Conservation (phyloP, 805 yeast genomes). For the Candida montana region DNA sequence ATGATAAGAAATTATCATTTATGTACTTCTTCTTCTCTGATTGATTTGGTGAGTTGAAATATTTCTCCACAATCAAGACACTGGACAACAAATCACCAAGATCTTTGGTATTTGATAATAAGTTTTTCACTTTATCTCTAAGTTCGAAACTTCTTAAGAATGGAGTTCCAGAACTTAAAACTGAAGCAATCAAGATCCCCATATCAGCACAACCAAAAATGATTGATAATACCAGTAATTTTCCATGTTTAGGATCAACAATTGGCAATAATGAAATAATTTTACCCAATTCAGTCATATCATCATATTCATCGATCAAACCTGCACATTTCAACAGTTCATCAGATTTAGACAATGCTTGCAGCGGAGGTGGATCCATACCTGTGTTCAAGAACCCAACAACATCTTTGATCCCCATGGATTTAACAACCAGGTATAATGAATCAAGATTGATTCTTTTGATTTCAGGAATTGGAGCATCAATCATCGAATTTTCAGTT, state of each 20-base stretch:
- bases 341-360: conserved; percentile 35
- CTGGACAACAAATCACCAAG: conserved; percentile 76
- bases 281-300: conserved; percentile 70
- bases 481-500: conserved; percentile 54
- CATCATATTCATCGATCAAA: conserved; percentile 46
- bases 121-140: conserved; percentile 55
- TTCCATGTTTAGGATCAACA: conserved; percentile 78
- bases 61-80: conserved; percentile 53
- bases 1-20: conserved; percentile 55
- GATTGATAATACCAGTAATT: conserved; percentile 71
- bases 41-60: conserved; percentile 28
- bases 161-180: conserved; percentile 69
- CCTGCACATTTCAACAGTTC: conserved; percentile 62
- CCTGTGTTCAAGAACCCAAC: conserved; percentile 65
- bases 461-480: conserved; percentile 85
- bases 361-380: conserved; percentile 68
- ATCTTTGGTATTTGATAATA: conserved; percentile 35
- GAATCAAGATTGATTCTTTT: conserved; percentile 79
- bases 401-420: conserved; percentile 81
- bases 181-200: conserved; percentile 76
- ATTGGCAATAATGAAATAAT: conserved; percentile 80
- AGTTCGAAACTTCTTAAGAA: conserved; percentile 58
- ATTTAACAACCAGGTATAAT: conserved; percentile 73
- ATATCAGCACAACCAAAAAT: conserved; percentile 77
- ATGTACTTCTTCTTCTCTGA: conserved; percentile 39